These are phyloP conservation scores for Dioscorea cayenensis DNA, from an alignment of 116 monocot species.

Conservation along the genomic window DNA sequence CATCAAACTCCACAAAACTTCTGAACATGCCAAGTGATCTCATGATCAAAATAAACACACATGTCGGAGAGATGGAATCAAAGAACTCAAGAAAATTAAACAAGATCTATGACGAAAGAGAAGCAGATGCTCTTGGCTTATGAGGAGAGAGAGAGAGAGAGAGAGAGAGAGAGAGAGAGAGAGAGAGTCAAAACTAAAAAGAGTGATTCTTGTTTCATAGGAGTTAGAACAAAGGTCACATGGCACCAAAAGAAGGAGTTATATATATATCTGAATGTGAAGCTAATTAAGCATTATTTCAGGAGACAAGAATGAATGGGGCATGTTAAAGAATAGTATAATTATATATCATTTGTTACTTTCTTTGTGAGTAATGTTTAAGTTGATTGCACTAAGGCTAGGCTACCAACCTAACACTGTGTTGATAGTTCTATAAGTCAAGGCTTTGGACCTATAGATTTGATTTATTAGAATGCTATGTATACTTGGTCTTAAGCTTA, in stretches of 20 bases:
- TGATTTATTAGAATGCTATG: too few species aligned
- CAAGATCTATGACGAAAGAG: background rate
- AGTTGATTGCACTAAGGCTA: background rate
- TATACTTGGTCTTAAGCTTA: too few species aligned
- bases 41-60: background rate
- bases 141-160: too few species aligned
- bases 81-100: background rate
- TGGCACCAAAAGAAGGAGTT: background rate
- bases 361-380: background rate
- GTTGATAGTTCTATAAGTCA: too few species aligned
- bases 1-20: background rate
- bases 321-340: background rate
- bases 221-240: too few species aligned
- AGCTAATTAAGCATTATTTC: background rate
- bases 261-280: background rate
- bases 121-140: background rate
- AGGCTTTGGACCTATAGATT: too few species aligned
- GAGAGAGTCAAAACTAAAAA: too few species aligned
- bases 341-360: background rate
- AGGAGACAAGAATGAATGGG: conserved; percentile 1
- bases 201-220: too few species aligned
- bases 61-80: background rate
- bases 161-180: too few species aligned
- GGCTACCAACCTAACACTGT: too few species aligned
- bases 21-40: background rate